Percentiles rank a stretch among this genome's conserved stretches.
phyloP scores from a whole-genome alignment of 2,329 filamentous ascomycete species.

The Zelopaecilomyces penicillatus region DNA sequence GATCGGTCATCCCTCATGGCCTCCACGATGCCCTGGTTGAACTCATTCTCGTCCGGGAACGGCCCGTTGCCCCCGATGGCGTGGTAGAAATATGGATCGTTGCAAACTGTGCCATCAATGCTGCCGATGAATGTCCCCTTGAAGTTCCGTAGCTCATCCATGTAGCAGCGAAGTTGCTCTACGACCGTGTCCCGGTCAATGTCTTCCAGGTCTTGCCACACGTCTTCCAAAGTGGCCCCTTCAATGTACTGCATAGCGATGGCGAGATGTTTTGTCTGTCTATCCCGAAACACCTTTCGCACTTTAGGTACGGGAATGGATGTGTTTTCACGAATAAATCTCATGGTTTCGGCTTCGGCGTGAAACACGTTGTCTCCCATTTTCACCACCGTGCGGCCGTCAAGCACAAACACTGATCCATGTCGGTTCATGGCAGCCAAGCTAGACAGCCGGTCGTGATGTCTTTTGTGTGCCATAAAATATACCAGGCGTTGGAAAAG shows the following conservation, averaged over 20 bases:
- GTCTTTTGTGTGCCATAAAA: too few species aligned
- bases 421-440: background rate
- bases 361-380: slow-evolving; percentile 3
- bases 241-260: slow-evolving; percentile 15
- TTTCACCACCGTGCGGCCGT: slow-evolving; percentile 10
- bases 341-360: slow-evolving; percentile 9
- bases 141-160: slow-evolving; percentile 12
- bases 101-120: slow-evolving; percentile 13
- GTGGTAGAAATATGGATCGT: slow-evolving; percentile 13
- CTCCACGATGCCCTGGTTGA: slow-evolving; percentile 12
- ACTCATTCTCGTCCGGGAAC: slow-evolving; percentile 12
- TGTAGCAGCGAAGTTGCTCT: slow-evolving; percentile 12
- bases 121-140: slow-evolving; percentile 12
- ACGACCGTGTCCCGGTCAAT: slow-evolving; percentile 11
- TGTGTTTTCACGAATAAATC: slow-evolving; percentile 9
- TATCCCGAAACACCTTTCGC: slow-evolving; percentile 5
- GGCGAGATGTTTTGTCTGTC: slow-evolving; percentile 6
- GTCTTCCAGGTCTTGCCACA: slow-evolving; percentile 9
- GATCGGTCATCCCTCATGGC: slow-evolving; percentile 10
- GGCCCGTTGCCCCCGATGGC: slow-evolving; percentile 10
- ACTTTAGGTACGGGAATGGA: slow-evolving; percentile 9
- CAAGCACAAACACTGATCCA: background rate
- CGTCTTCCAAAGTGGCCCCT: slow-evolving; percentile 11
- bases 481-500: too few species aligned
- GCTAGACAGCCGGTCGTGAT: too few species aligned